A percentile compares a stretch with the other conserved stretches of the same genome.
phyloP scores from a whole-genome alignment of 2,329 filamentous ascomycete species.

The Hymenoscyphus albidus region DNA sequence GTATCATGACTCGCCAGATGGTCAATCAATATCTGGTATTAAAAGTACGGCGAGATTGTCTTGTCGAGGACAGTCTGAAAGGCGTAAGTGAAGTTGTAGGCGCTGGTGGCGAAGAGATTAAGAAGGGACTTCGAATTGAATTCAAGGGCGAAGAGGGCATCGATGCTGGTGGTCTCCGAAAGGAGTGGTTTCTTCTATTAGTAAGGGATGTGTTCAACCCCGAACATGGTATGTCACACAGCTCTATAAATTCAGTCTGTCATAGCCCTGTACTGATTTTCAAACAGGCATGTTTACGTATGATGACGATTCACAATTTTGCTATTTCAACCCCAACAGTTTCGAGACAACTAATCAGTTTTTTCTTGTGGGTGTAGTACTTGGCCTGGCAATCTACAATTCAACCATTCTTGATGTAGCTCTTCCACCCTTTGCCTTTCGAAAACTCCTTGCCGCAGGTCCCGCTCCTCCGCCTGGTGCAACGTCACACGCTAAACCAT shows the following conservation, averaged over 20 bases:
- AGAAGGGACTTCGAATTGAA: constrained; percentile 81
- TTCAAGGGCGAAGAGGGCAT: constrained; percentile 88
- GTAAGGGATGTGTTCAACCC: constrained; percentile 89
- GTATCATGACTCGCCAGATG: constrained; percentile 70
- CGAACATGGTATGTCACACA: constrained; percentile 63
- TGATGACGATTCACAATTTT: constrained; percentile 84
- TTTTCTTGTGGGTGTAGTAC: constrained; percentile 81
- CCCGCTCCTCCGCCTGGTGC: constrained; percentile 56
- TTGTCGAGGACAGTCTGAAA: constrained; percentile 83
- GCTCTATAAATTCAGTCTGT: background rate
- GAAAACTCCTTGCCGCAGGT: constrained; percentile 76
- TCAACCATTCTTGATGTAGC: constrained; percentile 88
- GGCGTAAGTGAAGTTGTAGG: constrained; percentile 82
- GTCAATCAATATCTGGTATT: constrained; percentile 76
- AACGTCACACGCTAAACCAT: constrained; percentile 53
- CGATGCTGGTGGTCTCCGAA: constrained; percentile 82
- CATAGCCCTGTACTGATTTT: constrained; percentile 15
- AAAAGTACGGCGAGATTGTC: constrained; percentile 74
- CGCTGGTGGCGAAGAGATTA: constrained; percentile 76
- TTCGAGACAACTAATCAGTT: constrained; percentile 91
- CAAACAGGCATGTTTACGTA: constrained; percentile 78
- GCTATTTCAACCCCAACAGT: constrained; percentile 88
- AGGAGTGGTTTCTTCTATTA: constrained; percentile 91
- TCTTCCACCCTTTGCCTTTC: constrained; percentile 83
- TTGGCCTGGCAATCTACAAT: constrained; percentile 91